Evolutionary conservation across 257 asterid species (phyloP), one percentile per base, ranked within the genome.

Genomic region (Leonotis leonurus): DNA sequence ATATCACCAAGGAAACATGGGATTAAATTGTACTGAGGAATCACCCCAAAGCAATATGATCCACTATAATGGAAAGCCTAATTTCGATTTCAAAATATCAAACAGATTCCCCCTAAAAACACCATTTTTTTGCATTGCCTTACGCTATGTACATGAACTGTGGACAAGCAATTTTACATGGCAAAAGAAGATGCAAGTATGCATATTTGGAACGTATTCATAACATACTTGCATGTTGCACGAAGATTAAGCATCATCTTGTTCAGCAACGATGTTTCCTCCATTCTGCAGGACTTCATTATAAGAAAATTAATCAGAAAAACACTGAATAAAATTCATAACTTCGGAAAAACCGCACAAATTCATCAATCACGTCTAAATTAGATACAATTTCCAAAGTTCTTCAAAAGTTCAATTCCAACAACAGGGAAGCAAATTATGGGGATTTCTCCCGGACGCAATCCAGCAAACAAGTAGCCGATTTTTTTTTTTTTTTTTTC

Each of bases 141-240:
- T 1, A 0, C 4, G 22, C 46, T 57, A 44, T 13, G 10, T 35
- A 50, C 17, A n/a, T n/a, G n/a, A n/a, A 30, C 46, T 57, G 52
- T 13, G 10, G n/a, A n/a, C n/a, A 43, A 54, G 17, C 25, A 48
- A 12, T 16, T 14, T 13, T 4, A 20, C 35, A 5, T 25, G 54
- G 27, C 58, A 56, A 26, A 18, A 17, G 41, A n/a, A 41, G 37
- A 68, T 55, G 30, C 65, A 55, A 25, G 43, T 57, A 29, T 25
- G 36, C n/a, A 22, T 1, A 21, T 17, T 49, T 17, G 36, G 45
- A 27, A 44, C 8, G 6, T 44, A n/a, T 8, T 5, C n/a, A 4
- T 4, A 37, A 45, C 81, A 37, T 70, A 90, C 97, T 73, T 87
- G 95, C 92, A 90, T 60, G 84, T 75, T 48, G 89, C 71, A 52